Percentiles rank a stretch among this genome's conserved stretches.
These are phyloP conservation scores for Schrenkiella parvula DNA, from an alignment of 345 rosid species.

Conservation along the genomic window DNA sequence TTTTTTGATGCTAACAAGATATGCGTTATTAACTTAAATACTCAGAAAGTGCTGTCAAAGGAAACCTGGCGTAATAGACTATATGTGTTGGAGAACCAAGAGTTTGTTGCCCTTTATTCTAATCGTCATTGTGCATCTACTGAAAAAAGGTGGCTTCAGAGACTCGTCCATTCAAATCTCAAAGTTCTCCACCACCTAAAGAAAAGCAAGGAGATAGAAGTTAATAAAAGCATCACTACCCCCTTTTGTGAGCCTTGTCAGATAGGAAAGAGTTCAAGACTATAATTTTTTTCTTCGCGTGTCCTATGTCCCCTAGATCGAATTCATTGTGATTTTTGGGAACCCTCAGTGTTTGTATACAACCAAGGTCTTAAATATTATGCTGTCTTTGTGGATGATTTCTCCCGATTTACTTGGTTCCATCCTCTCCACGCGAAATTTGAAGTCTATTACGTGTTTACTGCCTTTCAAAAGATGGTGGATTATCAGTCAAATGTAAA, in stretches of 20 bases:
- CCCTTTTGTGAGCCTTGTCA: background rate
- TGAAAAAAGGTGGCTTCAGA: background rate
- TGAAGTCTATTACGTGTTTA: no score
- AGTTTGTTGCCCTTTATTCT: background rate
- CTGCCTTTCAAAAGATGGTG: no score
- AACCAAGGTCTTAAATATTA: no score
- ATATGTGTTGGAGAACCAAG: background rate
- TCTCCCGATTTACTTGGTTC: no score
- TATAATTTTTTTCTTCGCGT: background rate
- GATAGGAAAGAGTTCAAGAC: background rate
- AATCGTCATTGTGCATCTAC: background rate
- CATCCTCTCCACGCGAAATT: no score
- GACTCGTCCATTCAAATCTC: background rate
- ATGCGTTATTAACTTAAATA: background rate
- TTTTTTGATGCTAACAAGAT: background rate
- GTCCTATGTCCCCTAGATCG: no score
- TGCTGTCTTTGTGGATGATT: no score
- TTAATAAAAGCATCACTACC: background rate
- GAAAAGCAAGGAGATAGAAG: background rate
- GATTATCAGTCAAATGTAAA: no score
- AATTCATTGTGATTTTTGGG: no score
- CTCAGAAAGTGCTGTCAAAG: background rate
- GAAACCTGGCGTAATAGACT: background rate
- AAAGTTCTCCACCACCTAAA: background rate
- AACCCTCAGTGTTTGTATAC: no score